phyloP scores from a whole-genome alignment of 768 basidiomycete genomes.

The Hysterangium stoloniferum region DNA sequence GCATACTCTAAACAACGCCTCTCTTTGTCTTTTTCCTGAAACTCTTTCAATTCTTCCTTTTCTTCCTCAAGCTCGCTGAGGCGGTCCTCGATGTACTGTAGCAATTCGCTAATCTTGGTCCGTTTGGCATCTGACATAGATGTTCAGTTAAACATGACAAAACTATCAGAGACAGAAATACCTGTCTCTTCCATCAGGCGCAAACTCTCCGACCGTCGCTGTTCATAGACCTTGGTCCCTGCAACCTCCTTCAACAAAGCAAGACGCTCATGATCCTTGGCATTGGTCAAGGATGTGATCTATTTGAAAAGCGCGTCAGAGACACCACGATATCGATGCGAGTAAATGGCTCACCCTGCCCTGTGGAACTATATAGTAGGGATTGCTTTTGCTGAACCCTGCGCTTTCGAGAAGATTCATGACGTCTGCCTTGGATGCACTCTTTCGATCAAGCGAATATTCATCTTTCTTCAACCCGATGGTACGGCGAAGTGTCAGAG shows the following conservation, averaged over 20 bases:
- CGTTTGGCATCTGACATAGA: constrained; percentile 72
- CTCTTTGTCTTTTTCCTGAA: constrained; percentile 92
- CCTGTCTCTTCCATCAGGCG: constrained; percentile 93
- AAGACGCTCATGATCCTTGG: constrained; percentile 90
- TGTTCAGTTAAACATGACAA: too few species aligned
- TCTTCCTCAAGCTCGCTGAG: constrained; percentile 92
- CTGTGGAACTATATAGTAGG: constrained; percentile 98
- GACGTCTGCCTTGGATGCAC: constrained; percentile 91
- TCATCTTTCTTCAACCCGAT: constrained; percentile 99
- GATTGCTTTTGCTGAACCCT: constrained; percentile 96
- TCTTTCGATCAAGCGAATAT: constrained; percentile 94
- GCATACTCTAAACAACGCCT: constrained; percentile 93
- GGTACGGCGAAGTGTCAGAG: constrained; percentile 83
- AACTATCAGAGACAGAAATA: constrained; percentile 16
- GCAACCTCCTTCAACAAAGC: constrained; percentile 97
- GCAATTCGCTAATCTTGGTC: constrained; percentile 80
- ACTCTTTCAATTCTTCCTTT: constrained; percentile 96
- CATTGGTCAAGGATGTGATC: constrained; percentile 96
- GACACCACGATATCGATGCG: neutral
- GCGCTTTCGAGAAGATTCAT: constrained; percentile 96
- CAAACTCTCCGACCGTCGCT: constrained; percentile 84
- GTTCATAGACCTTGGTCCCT: constrained; percentile 96
- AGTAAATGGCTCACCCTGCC: constrained; percentile 60
- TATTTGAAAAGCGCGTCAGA: constrained; percentile 24
- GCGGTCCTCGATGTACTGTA: constrained; percentile 86